Evolutionary conservation across 1,284 basidiomycete species (phyloP), one percentile per base, ranked within the genome.

Genomic region (Boletellus deceptivus): DNA sequence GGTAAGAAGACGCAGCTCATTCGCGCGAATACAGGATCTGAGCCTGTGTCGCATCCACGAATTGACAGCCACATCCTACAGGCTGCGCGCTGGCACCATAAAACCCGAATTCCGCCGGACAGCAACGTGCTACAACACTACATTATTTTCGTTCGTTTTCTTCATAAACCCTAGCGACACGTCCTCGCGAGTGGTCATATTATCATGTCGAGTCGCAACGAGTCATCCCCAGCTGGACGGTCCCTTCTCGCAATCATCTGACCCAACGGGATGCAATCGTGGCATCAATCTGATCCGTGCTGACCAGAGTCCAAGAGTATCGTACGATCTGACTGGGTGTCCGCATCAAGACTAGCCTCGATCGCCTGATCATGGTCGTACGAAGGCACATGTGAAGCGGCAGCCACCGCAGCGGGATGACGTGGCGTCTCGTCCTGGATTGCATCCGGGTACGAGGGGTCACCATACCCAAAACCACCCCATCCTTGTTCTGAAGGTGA

Each of bases 361-460:
- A 46, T 51, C 52, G 61, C 64, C 36, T 72, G 65, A 38, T 59
- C 60, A 52, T 48, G 54, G 33, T 47, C 57, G 50, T 65, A 68
- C 44, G 57, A 53, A 47, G 59, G 49, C 29, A 60, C 53, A 54
- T 62, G 55, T 48, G 63, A 60, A 34, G 71, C 47, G 53, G 55
- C 42, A 49, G 53, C 50, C 52, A 52, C 62, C 47, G 68, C 59
- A 16, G 73, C 61, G 18, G 77, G 75, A 64, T 72, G 74, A 58
- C 75, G 75, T 49, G 82, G 79, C 34, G 80, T 83, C 43, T 70
- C 66, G 43, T 71, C 74, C 55, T 71, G 60, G 57, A 60, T 62
- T 46, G 61, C 62, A 55, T 62, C 59, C 49, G 71, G 65, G 55
- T 72, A 70, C 36, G 71, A 67, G 20, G 72, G 67, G 49, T 71